These are phyloP conservation scores for Epithemia pelagica DNA, from an alignment of 108 stramenopile species.

Conservation along the genomic window DNA sequence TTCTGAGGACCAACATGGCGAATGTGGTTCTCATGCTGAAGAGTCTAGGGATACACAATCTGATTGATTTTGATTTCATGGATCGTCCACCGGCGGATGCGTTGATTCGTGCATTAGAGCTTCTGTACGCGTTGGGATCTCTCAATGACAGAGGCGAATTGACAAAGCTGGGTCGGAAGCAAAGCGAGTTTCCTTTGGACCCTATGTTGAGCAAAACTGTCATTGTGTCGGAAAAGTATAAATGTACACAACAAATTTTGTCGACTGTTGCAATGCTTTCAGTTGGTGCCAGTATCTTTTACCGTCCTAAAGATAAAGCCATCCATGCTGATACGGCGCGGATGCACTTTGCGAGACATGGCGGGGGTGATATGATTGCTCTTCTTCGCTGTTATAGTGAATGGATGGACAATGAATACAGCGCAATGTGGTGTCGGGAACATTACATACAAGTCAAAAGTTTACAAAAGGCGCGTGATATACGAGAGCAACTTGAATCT, in stretches of 20 bases:
- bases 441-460: conserved; percentile 94
- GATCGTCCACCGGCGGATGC: conserved; percentile 94
- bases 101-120: conserved; percentile 91
- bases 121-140: conserved; percentile 99
- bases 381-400: conserved; percentile 87
- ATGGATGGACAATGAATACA: conserved; percentile 92
- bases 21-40: conserved; percentile 98
- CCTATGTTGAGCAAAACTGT: conserved; percentile 97
- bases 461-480: conserved; percentile 92
- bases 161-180: conserved; percentile 95
- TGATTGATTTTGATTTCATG: conserved; percentile 99
- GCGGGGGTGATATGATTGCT: conserved; percentile 93
- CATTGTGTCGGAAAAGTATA: conserved; percentile 91
- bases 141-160: conserved; percentile 97
- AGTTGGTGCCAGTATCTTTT: conserved; percentile 90
- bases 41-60: conserved; percentile 96
- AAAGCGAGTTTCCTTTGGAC: conserved; percentile 99
- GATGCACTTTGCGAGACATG: conserved; percentile 95
- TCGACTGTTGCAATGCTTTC: conserved; percentile 95
- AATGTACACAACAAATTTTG: conserved; percentile 87
- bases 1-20: conserved; percentile 96
- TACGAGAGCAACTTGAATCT: conserved; percentile 96
- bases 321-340: conserved; percentile 97
- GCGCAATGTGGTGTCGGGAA: conserved; percentile 97
- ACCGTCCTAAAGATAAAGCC: conserved; percentile 95